Evolutionary conservation across 768 basidiomycete genomes (phyloP).

Genomic region (Hebeloma cylindrosporum): DNA sequence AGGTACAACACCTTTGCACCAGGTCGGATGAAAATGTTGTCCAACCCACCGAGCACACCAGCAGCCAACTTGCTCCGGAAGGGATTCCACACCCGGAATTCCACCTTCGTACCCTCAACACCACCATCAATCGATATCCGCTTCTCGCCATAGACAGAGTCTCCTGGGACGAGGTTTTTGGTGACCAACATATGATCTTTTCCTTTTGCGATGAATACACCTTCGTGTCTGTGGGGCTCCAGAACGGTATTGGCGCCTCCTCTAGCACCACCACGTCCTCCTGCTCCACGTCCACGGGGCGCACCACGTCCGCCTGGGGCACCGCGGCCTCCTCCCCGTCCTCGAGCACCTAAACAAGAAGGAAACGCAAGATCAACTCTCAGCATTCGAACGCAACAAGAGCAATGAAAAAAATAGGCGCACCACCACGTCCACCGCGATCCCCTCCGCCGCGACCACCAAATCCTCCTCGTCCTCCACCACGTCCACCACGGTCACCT

Average conservation of each 20-base stretch:
- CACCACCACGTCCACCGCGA: constrained; percentile 42
- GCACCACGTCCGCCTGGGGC: constrained; percentile 35
- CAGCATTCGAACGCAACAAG: neutral
- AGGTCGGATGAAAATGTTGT: constrained; percentile 88
- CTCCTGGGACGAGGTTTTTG: constrained; percentile 96
- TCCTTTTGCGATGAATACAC: constrained; percentile 96
- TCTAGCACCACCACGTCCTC: constrained; percentile 67
- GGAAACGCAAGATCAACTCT: constrained; percentile 7
- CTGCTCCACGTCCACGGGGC: constrained; percentile 44
- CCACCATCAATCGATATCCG: constrained; percentile 83
- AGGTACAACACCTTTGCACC: constrained; percentile 97
- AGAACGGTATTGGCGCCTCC: constrained; percentile 89
- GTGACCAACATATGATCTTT: constrained; percentile 98
- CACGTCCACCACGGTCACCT: constrained; percentile 38
- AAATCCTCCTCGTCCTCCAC: constrained; percentile 37
- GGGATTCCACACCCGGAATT: constrained; percentile 99
- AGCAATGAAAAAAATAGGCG: constrained; percentile 17
- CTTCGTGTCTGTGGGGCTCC: constrained; percentile 92
- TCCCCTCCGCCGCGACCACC: constrained; percentile 39
- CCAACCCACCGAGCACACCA: constrained; percentile 93
- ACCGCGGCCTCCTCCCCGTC: constrained; percentile 37
- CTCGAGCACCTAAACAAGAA: constrained; percentile 17
- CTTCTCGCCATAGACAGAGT: constrained; percentile 98
- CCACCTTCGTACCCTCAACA: constrained; percentile 80
- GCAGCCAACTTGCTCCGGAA: constrained; percentile 97